Conservation (phyloP, 805 yeast genomes). For the Metschnikowia matae region DNA sequence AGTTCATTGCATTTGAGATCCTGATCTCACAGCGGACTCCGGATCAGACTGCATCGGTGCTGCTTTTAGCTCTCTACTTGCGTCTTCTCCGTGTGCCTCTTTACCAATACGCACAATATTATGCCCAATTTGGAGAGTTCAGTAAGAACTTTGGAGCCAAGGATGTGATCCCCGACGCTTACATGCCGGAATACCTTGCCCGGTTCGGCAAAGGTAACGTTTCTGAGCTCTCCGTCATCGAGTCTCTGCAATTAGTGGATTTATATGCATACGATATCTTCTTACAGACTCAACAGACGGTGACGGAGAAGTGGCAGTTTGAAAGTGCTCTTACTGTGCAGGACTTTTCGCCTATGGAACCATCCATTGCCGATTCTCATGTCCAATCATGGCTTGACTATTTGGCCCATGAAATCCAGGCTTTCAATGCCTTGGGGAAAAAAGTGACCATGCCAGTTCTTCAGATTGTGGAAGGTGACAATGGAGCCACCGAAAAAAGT, state of each 20-base stretch:
- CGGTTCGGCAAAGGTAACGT: conserved; percentile 21
- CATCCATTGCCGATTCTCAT: conserved; percentile 34
- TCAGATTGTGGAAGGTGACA: background rate
- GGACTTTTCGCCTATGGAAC: conserved; percentile 46
- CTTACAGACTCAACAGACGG: conserved; percentile 45
- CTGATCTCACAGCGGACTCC: background rate
- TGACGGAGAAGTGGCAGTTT: conserved; percentile 62
- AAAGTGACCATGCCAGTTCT: background rate
- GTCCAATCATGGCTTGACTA: conserved; percentile 61
- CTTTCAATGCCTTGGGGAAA: background rate
- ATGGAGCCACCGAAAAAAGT: background rate
- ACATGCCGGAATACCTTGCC: conserved; percentile 19
- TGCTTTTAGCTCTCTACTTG: conserved; percentile 34
- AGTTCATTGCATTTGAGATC: conserved; percentile 51
- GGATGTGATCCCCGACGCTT: conserved; percentile 20
- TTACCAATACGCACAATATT: conserved; percentile 82
- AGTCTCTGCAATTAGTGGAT: conserved; percentile 40
- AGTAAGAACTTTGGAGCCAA: conserved; percentile 30
- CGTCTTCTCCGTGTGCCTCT: conserved; percentile 59
- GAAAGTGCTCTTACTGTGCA: conserved; percentile 63
- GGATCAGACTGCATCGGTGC: conserved; percentile 21
- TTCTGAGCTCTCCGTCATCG: conserved; percentile 32
- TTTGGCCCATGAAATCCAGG: conserved; percentile 47
- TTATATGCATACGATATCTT: conserved; percentile 43
- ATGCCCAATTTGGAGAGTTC: conserved; percentile 44